Evolutionary conservation across 164 flowering plant genomes (phyloP), one percentile per base, ranked within the genome.

Genomic region (Buxus sempervirens): DNA sequence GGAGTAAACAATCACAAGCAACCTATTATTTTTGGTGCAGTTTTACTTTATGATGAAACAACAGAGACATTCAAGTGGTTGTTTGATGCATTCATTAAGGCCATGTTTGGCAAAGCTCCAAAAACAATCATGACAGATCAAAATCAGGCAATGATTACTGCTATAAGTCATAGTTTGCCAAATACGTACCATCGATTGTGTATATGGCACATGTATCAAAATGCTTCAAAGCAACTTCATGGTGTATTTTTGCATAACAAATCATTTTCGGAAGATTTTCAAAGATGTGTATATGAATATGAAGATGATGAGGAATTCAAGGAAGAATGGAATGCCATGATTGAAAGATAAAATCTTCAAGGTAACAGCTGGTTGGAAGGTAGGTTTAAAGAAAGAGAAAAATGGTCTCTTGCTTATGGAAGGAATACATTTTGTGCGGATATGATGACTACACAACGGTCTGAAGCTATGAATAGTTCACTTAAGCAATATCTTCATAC

Each of bases 71-170:
- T 45, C 51, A 45, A 45, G 51, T 45, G 51, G 51, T 45, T 45
- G 12, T 45, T 45, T 45, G 9, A 45, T 6, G 12, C 18, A 10
- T 45, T 45, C 12, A 15, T 45, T 10, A 45, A 45, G 18, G 51
- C 51, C 18, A 45, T 56, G 69, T 66, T 45, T 22, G 62, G 36
- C 3, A 66, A 36, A 27, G 25, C 7, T 0, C 62, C 69, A 38
- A 66, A 23, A 6, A 66, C 69, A 10, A 15, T 57, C 22, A 18
- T 66, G 0, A 66, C 69, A 42, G 62, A 66, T 21, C 42, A 66
- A 12, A 21, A 20, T 42, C 16, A 21, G 3, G 49, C 7, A 3
- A 66, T 56, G 13, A 58, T 58, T 22, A n/a, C 21, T 8, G 51
- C 62, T 19, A 24, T 56, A 22, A 8, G 4, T 1, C 22, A 25